These are phyloP conservation scores for Gaeumannomyces sp. DNA, from an alignment of 2,329 filamentous ascomycete species.

Conservation along the genomic window DNA sequence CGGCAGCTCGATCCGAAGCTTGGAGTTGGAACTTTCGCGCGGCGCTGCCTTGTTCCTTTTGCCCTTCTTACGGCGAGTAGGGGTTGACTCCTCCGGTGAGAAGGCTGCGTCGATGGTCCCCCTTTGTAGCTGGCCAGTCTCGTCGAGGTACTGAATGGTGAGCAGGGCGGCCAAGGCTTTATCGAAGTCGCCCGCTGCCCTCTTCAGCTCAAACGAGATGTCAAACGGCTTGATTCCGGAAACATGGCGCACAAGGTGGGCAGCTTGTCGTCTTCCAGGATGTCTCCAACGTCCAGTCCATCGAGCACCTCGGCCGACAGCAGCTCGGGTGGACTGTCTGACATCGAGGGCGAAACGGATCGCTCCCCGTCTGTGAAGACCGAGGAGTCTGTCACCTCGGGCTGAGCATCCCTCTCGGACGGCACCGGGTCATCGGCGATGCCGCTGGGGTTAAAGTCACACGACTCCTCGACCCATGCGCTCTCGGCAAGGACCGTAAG, in stretches of 20 bases:
- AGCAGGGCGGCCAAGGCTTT: conserved; percentile 73
- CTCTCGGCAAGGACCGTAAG: conserved; percentile 60
- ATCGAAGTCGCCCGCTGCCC: conserved; percentile 60
- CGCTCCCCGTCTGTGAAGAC: neutral
- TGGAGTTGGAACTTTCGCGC: conserved; percentile 30
- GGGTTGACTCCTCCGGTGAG: conserved; percentile 38
- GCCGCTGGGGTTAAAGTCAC: conserved; percentile 73
- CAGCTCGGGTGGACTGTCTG: neutral
- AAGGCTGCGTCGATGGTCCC: conserved; percentile 75
- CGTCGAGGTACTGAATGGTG: conserved; percentile 70
- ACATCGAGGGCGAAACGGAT: neutral
- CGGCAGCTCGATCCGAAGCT: conserved; percentile 28
- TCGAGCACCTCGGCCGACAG: neutral
- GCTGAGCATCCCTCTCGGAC: neutral
- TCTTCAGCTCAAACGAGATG: conserved; percentile 60
- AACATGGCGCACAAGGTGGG: conserved; percentile 64
- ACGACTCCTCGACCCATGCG: conserved; percentile 62
- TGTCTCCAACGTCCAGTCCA: conserved; percentile 13
- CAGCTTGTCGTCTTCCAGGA: conserved; percentile 54
- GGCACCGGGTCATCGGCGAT: conserved; percentile 35
- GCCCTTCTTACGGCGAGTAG: conserved; percentile 24
- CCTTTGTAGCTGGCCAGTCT: conserved; percentile 56
- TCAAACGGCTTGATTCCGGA: conserved; percentile 60
- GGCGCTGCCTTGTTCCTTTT: conserved; percentile 19
- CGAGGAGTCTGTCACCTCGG: neutral